phyloP scores from a whole-genome alignment of 306 rosid species.

The Carpinus fangiana region DNA sequence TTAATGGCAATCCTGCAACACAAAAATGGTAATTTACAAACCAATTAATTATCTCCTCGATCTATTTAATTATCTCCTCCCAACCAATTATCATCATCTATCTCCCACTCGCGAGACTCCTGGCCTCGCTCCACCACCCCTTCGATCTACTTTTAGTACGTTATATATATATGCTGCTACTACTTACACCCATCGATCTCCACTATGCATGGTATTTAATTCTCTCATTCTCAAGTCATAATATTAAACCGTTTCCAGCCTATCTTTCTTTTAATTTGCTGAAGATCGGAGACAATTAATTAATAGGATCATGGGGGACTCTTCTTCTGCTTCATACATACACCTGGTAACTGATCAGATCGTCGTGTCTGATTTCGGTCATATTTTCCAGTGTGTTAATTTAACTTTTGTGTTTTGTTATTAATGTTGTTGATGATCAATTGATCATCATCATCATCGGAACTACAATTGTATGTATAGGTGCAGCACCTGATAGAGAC shows the following conservation, averaged over 20 bases:
- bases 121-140: slow-evolving; percentile 45
- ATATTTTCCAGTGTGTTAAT: not conserved
- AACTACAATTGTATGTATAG: slow-evolving; percentile 26
- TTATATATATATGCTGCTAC: not conserved
- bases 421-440: not conserved
- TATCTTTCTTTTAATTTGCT: not conserved
- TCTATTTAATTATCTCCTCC: slow-evolving; percentile 47
- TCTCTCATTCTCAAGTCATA: not conserved
- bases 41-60: slow-evolving; percentile 42
- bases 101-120: slow-evolving; percentile 81
- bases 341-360: slow-evolving; percentile 59
- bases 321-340: slow-evolving; percentile 89
- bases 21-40: slow-evolving; percentile 80
- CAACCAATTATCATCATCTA: slow-evolving; percentile 78
- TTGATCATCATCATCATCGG: slow-evolving; percentile 3
- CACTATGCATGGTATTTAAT: not conserved
- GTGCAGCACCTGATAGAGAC: slow-evolving; percentile 93
- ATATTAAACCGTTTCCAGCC: not conserved
- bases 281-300: not conserved
- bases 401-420: not conserved
- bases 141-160: slow-evolving; percentile 15
- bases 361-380: not conserved
- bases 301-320: slow-evolving; percentile 60
- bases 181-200: not conserved
- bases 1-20: slow-evolving; percentile 30